Evolutionary conservation across 352 stramenopile species (phyloP).

Genomic region (Phytophthora sp.): DNA sequence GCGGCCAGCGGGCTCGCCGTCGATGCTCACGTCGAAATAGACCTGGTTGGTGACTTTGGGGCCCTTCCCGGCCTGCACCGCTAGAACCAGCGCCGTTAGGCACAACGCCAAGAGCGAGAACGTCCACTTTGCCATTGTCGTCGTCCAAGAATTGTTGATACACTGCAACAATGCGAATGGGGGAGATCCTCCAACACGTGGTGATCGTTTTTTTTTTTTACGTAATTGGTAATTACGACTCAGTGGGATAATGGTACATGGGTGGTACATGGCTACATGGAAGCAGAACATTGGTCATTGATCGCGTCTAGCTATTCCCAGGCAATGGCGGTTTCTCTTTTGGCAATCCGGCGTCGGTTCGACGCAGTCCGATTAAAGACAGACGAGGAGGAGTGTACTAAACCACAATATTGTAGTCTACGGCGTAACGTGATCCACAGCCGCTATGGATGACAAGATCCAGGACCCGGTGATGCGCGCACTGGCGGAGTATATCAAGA

Average conservation of each 20-base stretch:
- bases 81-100: conserved; percentile 42
- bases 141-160: not conserved
- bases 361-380: too few relatives aligned
- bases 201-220: too few relatives aligned
- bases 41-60: conserved; percentile 92
- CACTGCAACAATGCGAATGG: conserved; percentile 6
- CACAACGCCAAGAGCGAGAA: conserved; percentile 52
- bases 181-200: conserved; percentile 5
- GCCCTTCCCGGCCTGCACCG: conserved; percentile 46
- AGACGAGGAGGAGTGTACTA: too few relatives aligned
- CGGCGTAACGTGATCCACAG: conserved; percentile 5
- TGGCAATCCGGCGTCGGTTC: too few relatives aligned
- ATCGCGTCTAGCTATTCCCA: too few relatives aligned
- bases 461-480: conserved; percentile 62
- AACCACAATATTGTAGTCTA: too few relatives aligned
- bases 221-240: too few relatives aligned
- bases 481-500: conserved; percentile 70
- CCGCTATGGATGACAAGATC: conserved; percentile 47
- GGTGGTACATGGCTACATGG: too few relatives aligned
- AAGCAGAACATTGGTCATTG: too few relatives aligned
- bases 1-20: conserved; percentile 79
- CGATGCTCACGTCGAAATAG: conserved; percentile 97
- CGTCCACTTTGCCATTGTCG: conserved; percentile 62
- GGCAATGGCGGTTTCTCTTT: conserved; percentile 1
- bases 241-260: too few relatives aligned